Base-by-base conservation (phyloP, 2,329 filamentous ascomycete genomes). In the Hypoxylon sp. region DNA sequence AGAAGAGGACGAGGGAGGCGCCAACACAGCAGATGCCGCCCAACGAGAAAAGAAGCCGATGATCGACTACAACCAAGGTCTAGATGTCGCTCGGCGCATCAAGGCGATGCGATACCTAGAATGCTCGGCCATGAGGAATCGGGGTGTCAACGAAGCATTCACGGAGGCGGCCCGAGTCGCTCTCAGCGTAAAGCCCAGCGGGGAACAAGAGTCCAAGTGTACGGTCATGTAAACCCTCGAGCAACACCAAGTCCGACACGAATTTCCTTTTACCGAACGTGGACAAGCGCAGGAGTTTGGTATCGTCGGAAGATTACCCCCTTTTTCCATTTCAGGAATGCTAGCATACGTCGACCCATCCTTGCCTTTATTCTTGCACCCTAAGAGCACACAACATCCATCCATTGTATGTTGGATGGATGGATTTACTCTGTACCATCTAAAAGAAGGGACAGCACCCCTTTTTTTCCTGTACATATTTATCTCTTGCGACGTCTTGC, bases 81-180 rank as follows among this genome's bases (percentile, higher is more conserved):
- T 98, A 53, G 93, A 94, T 68, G 94, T 97, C 43, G 94, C 94
- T 39, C 89, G 94, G 75, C 89, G 91, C 77, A 97, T 98, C 79
- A 91, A 93, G 72, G 95, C 95, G 6, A 85, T 97, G 75, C 89
- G 96, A 75, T 99, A 99, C 78, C 87, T 99, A 58, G 95, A 99
- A 84, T 99, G 95, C 83, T 98, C 95, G 37, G 95, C 95, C 59
- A 98, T 98, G 89, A 91, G 94, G 80, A 99, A 99, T 80, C 88
- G 95, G 52, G 95, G 95, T 64, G 96, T 99, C 75, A 97, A 98
- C 79, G 95, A 99, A 80, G 95, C 95, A 44, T 99, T 99, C 75
- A 98, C 95, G 41, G 95, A 99, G 82, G 95, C 95, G 41, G 94
- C 95, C 22, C 91, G 96, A 73, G 95, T 99, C 34, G 95, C 95